phyloP scores from a whole-genome alignment of 1,139 yeast genomes.

The Taphrina deformans region DNA sequence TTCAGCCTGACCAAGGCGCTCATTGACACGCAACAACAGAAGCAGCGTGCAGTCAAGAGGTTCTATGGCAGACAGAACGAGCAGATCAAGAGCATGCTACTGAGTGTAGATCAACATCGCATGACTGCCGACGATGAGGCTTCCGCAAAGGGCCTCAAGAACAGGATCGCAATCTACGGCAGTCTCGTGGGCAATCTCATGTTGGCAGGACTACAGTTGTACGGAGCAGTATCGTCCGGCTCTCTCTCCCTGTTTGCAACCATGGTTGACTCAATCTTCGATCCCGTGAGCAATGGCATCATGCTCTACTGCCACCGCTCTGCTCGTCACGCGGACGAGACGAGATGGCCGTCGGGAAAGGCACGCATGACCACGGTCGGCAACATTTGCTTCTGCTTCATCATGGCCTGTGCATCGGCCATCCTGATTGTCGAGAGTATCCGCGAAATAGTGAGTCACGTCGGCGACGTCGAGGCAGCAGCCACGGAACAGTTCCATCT shows the following conservation, averaged over 20 bases:
- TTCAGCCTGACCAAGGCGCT: slow-evolving; percentile 13
- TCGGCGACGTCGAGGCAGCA: neutral
- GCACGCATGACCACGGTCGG: slow-evolving; percentile 39
- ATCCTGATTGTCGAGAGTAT: slow-evolving; percentile 37
- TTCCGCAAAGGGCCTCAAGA: slow-evolving; percentile 22
- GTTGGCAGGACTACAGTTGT: slow-evolving; percentile 38
- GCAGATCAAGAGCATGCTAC: slow-evolving; percentile 36
- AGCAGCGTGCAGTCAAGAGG: slow-evolving; percentile 13
- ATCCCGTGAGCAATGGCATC: slow-evolving; percentile 37
- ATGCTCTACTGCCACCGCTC: slow-evolving; percentile 37
- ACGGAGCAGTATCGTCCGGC: slow-evolving; percentile 39
- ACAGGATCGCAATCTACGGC: slow-evolving; percentile 37
- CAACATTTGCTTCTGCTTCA: slow-evolving; percentile 38
- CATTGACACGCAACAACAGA: slow-evolving; percentile 4
- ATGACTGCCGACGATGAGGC: slow-evolving; percentile 34
- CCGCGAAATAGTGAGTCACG: slow-evolving; percentile 35
- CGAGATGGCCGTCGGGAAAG: slow-evolving; percentile 38
- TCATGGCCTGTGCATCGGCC: slow-evolving; percentile 38
- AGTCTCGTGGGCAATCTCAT: slow-evolving; percentile 37
- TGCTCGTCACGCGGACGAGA: slow-evolving; percentile 33
- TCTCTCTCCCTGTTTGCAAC: slow-evolving; percentile 39
- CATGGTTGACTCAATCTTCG: slow-evolving; percentile 39
- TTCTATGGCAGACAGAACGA: slow-evolving; percentile 38
- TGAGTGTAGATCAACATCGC: slow-evolving; percentile 38
- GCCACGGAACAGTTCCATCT: slow-evolving; percentile 25